phyloP scores from a whole-genome alignment of 2,329 filamentous ascomycete species.

The Hypoxylon sp. region DNA sequence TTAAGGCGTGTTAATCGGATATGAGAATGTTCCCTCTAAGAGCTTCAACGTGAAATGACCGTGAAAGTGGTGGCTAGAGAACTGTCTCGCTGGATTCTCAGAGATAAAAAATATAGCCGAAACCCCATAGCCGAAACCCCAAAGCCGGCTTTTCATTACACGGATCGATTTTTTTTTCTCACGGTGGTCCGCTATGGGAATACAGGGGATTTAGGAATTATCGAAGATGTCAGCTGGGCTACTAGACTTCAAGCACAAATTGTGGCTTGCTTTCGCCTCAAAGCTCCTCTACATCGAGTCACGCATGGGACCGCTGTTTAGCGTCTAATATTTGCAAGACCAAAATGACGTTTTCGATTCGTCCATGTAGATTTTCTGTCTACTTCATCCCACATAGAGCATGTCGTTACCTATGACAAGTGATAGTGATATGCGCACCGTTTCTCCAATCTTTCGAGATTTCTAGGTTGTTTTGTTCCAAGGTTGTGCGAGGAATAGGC shows the following conservation, averaged over 20 bases:
- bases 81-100: neutral
- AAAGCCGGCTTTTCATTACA: neutral
- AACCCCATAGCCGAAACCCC: neutral
- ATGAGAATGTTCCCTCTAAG: neutral
- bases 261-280: neutral
- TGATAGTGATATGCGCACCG: neutral
- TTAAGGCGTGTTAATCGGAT: constrained; percentile 1
- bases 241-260: neutral
- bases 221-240: neutral
- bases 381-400: constrained; percentile 1
- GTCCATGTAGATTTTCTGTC: neutral
- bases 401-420: constrained; percentile 2
- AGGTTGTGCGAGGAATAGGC: neutral
- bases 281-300: neutral
- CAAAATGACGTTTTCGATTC: neutral
- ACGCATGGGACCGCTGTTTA: neutral
- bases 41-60: neutral
- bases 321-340: constrained; percentile 6
- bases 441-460: neutral
- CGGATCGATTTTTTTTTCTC: neutral
- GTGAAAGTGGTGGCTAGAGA: neutral
- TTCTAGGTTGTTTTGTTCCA: too few species aligned
- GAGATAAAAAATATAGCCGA: neutral
- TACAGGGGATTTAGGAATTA: neutral
- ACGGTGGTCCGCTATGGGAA: neutral